phyloP scores from a whole-genome alignment of 768 basidiomycete species.

The Fistulinella prunicolor region DNA sequence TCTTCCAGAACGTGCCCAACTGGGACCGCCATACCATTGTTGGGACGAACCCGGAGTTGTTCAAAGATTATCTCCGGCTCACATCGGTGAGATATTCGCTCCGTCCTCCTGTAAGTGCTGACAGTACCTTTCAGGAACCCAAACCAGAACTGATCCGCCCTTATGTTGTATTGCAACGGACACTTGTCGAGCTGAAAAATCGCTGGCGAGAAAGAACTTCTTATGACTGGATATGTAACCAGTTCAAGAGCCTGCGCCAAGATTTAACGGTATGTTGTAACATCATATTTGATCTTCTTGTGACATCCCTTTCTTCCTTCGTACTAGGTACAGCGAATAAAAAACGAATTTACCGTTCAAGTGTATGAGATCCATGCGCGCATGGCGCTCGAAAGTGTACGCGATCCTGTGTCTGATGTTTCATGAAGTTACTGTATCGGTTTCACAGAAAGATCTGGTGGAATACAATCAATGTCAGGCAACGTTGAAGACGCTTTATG shows the following conservation, averaged over 20 bases:
- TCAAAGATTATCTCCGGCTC: constrained; percentile 94
- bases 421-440: constrained; percentile 15
- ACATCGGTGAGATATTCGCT: constrained; percentile 63
- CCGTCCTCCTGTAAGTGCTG: neutral
- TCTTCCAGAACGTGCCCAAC: constrained; percentile 81
- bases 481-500: constrained; percentile 85
- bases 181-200: constrained; percentile 80
- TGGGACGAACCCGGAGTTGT: constrained; percentile 82
- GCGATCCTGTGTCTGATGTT: constrained; percentile 22
- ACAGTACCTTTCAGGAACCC: constrained; percentile 67
- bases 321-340: constrained; percentile 93
- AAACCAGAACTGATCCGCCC: constrained; percentile 94
- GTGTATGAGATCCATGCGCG: constrained; percentile 99
- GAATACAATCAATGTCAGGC: constrained; percentile 99
- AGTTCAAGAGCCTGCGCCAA: constrained; percentile 96
- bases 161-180: constrained; percentile 76
- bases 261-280: constrained; percentile 83
- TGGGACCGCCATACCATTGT: constrained; percentile 98
- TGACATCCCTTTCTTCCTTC: constrained; percentile 10
- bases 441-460: constrained; percentile 84
- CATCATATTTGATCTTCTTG: neutral
- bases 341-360: constrained; percentile 95
- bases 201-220: constrained; percentile 77
- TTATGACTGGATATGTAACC: constrained; percentile 93
- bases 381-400: constrained; percentile 89